phyloP scores from a whole-genome alignment of 2,329 filamentous ascomycete genomes.

The Reticulascus tulasneorum region DNA sequence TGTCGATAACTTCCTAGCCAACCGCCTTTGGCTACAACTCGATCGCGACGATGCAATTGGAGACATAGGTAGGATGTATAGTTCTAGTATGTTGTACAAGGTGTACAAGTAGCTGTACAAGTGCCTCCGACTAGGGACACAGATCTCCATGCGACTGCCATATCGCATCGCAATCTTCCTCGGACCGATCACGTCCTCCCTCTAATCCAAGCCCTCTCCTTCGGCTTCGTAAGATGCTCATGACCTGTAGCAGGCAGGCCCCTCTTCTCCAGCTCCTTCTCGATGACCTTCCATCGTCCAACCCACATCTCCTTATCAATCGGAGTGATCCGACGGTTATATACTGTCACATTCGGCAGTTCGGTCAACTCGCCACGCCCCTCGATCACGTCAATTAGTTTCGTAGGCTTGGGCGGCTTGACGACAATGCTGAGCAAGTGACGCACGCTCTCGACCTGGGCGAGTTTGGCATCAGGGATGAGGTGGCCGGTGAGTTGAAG shows the following conservation, averaged over 20 bases:
- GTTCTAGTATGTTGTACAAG: constrained; percentile 15
- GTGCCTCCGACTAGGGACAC: constrained; percentile 6
- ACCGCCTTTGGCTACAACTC: constrained; percentile 5
- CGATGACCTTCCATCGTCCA: constrained; percentile 77
- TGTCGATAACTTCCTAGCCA: not conserved
- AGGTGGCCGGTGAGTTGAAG: constrained; percentile 76
- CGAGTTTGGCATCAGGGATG: constrained; percentile 67
- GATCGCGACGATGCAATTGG: not conserved
- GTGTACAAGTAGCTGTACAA: constrained; percentile 17
- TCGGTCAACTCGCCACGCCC: constrained; percentile 39
- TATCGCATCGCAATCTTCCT: not conserved
- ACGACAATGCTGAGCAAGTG: constrained; percentile 51
- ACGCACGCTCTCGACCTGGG: constrained; percentile 48
- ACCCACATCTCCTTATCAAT: constrained; percentile 68
- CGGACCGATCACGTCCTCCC: constrained; percentile 28
- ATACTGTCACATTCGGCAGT: constrained; percentile 69
- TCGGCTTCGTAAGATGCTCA: constrained; percentile 32
- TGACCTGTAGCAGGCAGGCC: constrained; percentile 55
- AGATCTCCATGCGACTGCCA: not conserved
- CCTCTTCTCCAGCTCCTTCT: constrained; percentile 62
- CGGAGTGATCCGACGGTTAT: constrained; percentile 59
- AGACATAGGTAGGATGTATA: no score
- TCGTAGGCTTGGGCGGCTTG: constrained; percentile 52
- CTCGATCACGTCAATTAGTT: constrained; percentile 60
- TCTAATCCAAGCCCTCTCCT: constrained; percentile 38